Conservation (phyloP, 2,329 filamentous ascomycete genomes). For the Harringtonia lauricola region DNA sequence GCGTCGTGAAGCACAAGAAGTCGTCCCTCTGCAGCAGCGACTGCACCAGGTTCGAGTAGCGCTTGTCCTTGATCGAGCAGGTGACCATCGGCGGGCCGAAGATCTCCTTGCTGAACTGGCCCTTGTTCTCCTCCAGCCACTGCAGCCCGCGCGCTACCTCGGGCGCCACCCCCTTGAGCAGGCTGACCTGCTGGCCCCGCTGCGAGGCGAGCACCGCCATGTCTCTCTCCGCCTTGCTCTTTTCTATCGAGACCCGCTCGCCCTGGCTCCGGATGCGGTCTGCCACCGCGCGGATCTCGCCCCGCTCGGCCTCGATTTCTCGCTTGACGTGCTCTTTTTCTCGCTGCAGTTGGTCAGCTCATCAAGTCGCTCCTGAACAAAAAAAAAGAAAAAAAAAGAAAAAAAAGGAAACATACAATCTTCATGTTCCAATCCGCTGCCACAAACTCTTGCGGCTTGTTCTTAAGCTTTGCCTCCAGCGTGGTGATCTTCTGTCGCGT, state of each 20-base stretch:
- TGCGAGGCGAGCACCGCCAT: constrained; percentile 54
- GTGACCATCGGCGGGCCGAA: constrained; percentile 72
- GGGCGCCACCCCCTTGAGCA: constrained; percentile 46
- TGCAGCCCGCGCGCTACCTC: constrained; percentile 65
- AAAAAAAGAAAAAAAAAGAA: not conserved
- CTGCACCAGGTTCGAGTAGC: constrained; percentile 48
- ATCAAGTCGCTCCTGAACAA: constrained; percentile 14
- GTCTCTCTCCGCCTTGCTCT: constrained; percentile 19
- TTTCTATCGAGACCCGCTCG: constrained; percentile 2
- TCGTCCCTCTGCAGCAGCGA: constrained; percentile 38
- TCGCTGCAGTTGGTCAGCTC: constrained; percentile 29
- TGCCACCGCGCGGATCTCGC: constrained; percentile 18
- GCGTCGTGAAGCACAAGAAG: constrained; percentile 62
- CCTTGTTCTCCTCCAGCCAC: constrained; percentile 67
- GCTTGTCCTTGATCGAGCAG: constrained; percentile 66
- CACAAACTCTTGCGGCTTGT: constrained; percentile 57
- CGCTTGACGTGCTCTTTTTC: constrained; percentile 46
- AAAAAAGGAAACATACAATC: constrained; percentile 42
- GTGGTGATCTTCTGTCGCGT: constrained; percentile 47
- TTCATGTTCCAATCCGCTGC: constrained; percentile 58
- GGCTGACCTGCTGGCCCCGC: constrained; percentile 59
- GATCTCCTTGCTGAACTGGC: constrained; percentile 62
- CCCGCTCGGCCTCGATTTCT: constrained; percentile 34
- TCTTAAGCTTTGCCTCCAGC: constrained; percentile 52
- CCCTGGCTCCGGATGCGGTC: constrained; percentile 6